These are phyloP conservation scores for Tolypocladium tundrense DNA, from an alignment of 2,329 filamentous ascomycete species.

Conservation along the genomic window DNA sequence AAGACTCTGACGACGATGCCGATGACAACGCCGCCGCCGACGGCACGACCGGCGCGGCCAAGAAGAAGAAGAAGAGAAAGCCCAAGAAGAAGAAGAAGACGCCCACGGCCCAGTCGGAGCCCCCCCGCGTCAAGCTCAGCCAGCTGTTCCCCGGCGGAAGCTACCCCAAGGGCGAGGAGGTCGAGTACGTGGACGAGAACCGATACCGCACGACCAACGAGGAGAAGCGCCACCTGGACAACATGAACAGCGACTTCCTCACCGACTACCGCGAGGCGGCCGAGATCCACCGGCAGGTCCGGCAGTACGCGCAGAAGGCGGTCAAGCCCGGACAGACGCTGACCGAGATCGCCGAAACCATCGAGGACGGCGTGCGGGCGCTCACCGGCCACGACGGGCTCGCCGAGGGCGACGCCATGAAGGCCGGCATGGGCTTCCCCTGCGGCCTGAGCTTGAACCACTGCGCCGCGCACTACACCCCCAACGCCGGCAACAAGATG, in stretches of 20 bases:
- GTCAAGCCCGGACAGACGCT: constrained; percentile 74
- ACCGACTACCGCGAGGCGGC: constrained; percentile 73
- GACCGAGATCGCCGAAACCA: constrained; percentile 77
- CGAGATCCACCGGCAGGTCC: constrained; percentile 83
- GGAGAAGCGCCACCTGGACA: constrained; percentile 75
- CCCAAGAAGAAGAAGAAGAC: constrained; percentile 78
- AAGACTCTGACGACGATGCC: constrained; percentile 33
- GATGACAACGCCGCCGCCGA: constrained; percentile 27
- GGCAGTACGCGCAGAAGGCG: constrained; percentile 69
- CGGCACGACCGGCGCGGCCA: constrained; percentile 25
- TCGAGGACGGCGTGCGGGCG: constrained; percentile 71
- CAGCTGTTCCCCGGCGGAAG: constrained; percentile 61
- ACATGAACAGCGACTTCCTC: constrained; percentile 71
- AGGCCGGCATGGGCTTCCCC: constrained; percentile 78
- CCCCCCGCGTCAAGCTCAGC: constrained; percentile 61
- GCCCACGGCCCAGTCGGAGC: constrained; percentile 61
- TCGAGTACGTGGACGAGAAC: constrained; percentile 70
- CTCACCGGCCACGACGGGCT: constrained; percentile 68
- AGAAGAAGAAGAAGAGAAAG: constrained; percentile 62
- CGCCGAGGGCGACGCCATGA: constrained; percentile 66
- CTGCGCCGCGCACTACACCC: constrained; percentile 77
- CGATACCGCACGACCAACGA: constrained; percentile 67
- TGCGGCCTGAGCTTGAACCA: constrained; percentile 77
- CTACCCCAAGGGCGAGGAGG: constrained; percentile 69
- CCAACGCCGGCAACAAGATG: constrained; percentile 76